Evolutionary conservation across 2,329 filamentous ascomycete species (phyloP).

Genomic region (Penicillium sp.): DNA sequence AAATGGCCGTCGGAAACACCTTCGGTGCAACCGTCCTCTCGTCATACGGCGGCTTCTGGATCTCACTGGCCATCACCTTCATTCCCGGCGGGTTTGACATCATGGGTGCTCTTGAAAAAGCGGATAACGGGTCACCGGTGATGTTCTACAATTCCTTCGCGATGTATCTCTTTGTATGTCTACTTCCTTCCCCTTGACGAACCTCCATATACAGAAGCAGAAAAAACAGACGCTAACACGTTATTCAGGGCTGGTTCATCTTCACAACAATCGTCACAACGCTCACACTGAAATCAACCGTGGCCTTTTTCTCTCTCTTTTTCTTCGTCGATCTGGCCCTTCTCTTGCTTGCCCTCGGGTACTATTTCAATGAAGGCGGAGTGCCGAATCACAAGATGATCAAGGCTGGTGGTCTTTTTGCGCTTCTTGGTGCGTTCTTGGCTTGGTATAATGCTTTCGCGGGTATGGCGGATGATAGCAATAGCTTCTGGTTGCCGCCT

Average conservation of each 20-base stretch:
- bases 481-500: constrained; percentile 31
- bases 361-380: constrained; percentile 46
- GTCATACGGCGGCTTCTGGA: constrained; percentile 77
- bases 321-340: constrained; percentile 69
- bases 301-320: constrained; percentile 72
- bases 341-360: constrained; percentile 62
- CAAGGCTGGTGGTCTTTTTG: constrained; percentile 52
- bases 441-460: constrained; percentile 56
- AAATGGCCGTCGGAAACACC: constrained; percentile 74
- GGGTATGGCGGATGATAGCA: constrained; percentile 53
- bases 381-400: constrained; percentile 15
- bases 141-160: constrained; percentile 57
- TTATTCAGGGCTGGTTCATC: constrained; percentile 65
- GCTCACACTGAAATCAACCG: constrained; percentile 68
- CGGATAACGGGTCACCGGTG: constrained; percentile 34
- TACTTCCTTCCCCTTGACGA: too few relatives aligned
- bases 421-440: constrained; percentile 51
- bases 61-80: constrained; percentile 64
- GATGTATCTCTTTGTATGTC: constrained; percentile 56
- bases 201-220: too few relatives aligned
- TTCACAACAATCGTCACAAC: constrained; percentile 69
- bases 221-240: neutral
- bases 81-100: constrained; percentile 62
- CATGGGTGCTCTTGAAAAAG: constrained; percentile 43
- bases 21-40: constrained; percentile 73